Conservation (phyloP, 768 basidiomycete genomes). For the Kwoniella shandongensis region DNA sequence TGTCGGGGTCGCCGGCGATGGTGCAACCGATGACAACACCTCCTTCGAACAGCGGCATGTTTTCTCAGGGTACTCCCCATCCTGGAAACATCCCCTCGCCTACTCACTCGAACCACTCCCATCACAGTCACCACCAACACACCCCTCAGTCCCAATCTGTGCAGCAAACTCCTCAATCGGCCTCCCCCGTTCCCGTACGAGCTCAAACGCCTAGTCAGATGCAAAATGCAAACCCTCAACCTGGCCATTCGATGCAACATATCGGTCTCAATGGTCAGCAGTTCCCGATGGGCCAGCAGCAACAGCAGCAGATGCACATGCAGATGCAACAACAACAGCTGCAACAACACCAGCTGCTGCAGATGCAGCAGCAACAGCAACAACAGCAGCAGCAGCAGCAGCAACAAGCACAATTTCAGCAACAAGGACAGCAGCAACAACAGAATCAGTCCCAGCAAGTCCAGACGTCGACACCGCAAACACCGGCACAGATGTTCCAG, state of each 20-base stretch:
- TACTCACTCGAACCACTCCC: slow-evolving; percentile 29
- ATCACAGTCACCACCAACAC: slow-evolving; percentile 33
- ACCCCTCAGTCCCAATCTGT: neutral
- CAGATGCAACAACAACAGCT: too few species aligned
- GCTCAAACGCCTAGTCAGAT: slow-evolving; percentile 17
- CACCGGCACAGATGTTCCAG: slow-evolving; percentile 1
- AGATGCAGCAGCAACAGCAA: slow-evolving; percentile 2
- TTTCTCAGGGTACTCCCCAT: slow-evolving; percentile 2
- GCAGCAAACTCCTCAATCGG: slow-evolving; percentile 12
- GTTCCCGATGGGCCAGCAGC: neutral
- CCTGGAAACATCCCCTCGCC: slow-evolving; percentile 26
- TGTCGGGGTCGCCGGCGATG: slow-evolving; percentile 19
- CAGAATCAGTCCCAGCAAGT: too few species aligned
- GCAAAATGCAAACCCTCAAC: slow-evolving; percentile 9
- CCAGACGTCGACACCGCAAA: slow-evolving; percentile 3
- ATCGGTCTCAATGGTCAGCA: slow-evolving; percentile 17
- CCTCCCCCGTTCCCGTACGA: slow-evolving; percentile 12
- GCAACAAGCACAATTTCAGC: neutral
- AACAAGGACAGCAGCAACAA: too few species aligned
- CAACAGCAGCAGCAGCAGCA: slow-evolving; percentile 5
- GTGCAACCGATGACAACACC: slow-evolving; percentile 14
- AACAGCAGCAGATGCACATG: slow-evolving; percentile 1
- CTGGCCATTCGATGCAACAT: slow-evolving; percentile 10
- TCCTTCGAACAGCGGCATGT: slow-evolving; percentile 23
- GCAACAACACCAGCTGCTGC: neutral